These are phyloP conservation scores for Saccharomycopsis capsularis DNA, from an alignment of 805 yeast genomes.

Conservation along the genomic window DNA sequence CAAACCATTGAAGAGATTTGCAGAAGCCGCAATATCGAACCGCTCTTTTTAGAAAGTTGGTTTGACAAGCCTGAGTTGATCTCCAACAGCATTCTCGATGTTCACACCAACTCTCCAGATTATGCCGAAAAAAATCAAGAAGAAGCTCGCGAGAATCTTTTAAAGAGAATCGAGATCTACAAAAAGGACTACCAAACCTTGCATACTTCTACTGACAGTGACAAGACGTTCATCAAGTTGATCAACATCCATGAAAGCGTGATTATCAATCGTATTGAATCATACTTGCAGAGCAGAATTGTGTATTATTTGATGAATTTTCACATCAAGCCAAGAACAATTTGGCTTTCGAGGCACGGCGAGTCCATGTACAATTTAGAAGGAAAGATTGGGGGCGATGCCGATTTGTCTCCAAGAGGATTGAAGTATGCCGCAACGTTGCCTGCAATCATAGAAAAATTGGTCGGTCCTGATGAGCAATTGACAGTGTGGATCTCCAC, in stretches of 20 bases:
- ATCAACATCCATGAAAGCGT: conserved; percentile 86
- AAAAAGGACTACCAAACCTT: conserved; percentile 73
- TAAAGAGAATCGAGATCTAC: conserved; percentile 66
- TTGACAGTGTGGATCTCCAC: conserved; percentile 93
- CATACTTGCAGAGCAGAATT: conserved; percentile 84
- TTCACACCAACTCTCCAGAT: conserved; percentile 82
- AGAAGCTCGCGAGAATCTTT: conserved; percentile 63
- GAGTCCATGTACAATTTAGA: conserved; percentile 88
- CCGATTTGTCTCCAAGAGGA: conserved; percentile 75
- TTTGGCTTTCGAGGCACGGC: conserved; percentile 94
- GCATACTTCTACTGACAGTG: conserved; percentile 47
- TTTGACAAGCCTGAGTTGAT: conserved; percentile 79
- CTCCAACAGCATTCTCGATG: conserved; percentile 74
- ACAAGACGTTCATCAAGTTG: conserved; percentile 77
- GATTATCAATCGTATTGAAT: conserved; percentile 77
- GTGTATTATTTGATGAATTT: conserved; percentile 94
- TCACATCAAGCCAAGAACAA: conserved; percentile 85
- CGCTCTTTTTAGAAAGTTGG: conserved; percentile 88
- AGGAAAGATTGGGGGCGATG: conserved; percentile 94
- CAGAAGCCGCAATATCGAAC: conserved; percentile 64
- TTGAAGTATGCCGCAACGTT: conserved; percentile 64
- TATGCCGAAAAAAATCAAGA: conserved; percentile 63
- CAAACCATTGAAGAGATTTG: conserved; percentile 53
- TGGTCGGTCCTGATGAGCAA: conserved; percentile 29
- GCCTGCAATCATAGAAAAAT: conserved; percentile 51